Conservation (phyloP, 441 rosid genomes). For the Viola pubescens region DNA sequence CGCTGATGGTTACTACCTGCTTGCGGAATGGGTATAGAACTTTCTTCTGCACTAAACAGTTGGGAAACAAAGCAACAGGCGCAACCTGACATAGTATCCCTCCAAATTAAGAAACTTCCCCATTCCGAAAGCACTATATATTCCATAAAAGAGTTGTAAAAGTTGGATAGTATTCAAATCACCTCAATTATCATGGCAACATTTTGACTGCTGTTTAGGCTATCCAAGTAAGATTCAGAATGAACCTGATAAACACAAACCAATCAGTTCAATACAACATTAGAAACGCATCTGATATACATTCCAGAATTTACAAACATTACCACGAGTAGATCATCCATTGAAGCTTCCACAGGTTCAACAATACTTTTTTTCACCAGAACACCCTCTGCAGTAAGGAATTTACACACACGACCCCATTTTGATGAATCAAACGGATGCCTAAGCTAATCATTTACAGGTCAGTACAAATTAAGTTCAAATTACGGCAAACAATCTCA, state of each 20-base stretch:
- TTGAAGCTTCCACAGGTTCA: constrained; percentile 79
- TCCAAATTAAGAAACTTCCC: constrained; percentile 15
- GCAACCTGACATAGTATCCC: constrained; percentile 47
- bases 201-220: constrained; percentile 62
- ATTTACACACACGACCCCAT: constrained; percentile 80
- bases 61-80: constrained; percentile 71
- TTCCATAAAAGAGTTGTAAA: neutral
- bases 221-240: constrained; percentile 59
- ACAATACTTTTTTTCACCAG: constrained; percentile 45
- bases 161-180: constrained; percentile 14
- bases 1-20: constrained; percentile 31
- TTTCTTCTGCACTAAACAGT: constrained; percentile 64
- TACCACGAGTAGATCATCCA: constrained; percentile 89
- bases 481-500: neutral
- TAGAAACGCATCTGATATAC: neutral
- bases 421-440: constrained; percentile 94
- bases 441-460: constrained; percentile 25
- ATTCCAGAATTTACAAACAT: neutral
- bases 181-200: constrained; percentile 87
- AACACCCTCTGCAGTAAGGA: constrained; percentile 47
- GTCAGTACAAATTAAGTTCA: neutral
- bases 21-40: constrained; percentile 76
- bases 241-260: constrained; percentile 51
- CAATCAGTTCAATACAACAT: constrained; percentile 5
- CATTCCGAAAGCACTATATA: neutral